phyloP scores from a whole-genome alignment of 345 rosid species.

The Lumnitzera racemosa region DNA sequence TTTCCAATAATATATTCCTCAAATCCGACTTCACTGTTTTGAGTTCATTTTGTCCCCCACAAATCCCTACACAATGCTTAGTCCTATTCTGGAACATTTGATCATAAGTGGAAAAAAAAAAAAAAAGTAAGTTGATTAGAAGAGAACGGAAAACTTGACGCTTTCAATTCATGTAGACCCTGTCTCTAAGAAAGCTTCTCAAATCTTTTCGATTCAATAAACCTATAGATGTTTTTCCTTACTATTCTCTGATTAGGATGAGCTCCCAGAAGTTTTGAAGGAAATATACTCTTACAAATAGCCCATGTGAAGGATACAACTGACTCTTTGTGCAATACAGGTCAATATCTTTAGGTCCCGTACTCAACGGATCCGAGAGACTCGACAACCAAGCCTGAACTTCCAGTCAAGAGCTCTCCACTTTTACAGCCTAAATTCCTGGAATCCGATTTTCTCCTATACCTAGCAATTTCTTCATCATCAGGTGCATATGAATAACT shows the following conservation, averaged over 20 bases:
- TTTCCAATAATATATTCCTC: constrained; percentile 42
- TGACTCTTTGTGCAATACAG: constrained; percentile 50
- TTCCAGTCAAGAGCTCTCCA: constrained; percentile 33
- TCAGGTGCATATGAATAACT: constrained; percentile 13
- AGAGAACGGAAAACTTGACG: constrained; percentile 39
- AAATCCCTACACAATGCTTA: constrained; percentile 11
- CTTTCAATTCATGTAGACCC: constrained; percentile 51
- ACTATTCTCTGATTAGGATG: constrained; percentile 55
- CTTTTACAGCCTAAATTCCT: constrained; percentile 29
- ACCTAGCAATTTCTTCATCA: constrained; percentile 11
- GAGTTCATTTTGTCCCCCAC: constrained; percentile 11
- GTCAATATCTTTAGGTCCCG: constrained; percentile 12
- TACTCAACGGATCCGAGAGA: constrained; percentile 18
- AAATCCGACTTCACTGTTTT: constrained; percentile 16
- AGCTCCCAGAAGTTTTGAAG: constrained; percentile 61
- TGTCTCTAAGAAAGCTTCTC: constrained; percentile 54
- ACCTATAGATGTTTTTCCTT: constrained; percentile 55
- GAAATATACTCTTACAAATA: constrained; percentile 56
- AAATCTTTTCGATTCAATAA: constrained; percentile 52
- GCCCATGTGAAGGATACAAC: constrained; percentile 81
- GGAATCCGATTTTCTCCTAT: constrained; percentile 2
- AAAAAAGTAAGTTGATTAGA: constrained; percentile 17
- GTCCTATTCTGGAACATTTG: constrained; percentile 11
- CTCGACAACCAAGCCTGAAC: constrained; percentile 17
- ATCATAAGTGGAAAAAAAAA: constrained; percentile 12